Evolutionary conservation across 2,329 filamentous ascomycete genomes (phyloP).

Genomic region (Botrytis cinerea): DNA sequence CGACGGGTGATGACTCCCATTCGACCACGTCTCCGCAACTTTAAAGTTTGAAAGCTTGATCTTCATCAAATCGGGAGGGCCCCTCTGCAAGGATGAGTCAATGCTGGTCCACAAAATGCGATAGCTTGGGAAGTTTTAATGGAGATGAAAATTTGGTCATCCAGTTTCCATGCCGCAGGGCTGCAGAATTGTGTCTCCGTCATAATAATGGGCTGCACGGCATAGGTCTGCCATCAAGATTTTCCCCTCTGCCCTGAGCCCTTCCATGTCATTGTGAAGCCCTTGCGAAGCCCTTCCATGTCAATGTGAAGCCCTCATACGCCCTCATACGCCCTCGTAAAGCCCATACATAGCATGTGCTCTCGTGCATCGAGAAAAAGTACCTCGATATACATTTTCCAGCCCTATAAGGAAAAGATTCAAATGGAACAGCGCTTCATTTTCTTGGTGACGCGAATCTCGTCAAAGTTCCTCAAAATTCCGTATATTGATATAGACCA

Average conservation of each 20-base stretch:
- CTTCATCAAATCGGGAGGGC: not conserved
- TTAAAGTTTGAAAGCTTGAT: constrained; percentile 10
- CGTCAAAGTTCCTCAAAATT: not conserved
- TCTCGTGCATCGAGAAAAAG: not conserved
- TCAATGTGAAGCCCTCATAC: not conserved
- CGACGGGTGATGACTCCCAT: not conserved
- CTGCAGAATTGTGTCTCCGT: not conserved
- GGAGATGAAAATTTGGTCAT: not conserved
- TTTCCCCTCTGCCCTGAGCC: not conserved
- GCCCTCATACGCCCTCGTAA: not conserved
- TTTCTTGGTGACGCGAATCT: not conserved
- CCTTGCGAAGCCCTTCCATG: not conserved
- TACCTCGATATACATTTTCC: not conserved
- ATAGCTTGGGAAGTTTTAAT: not conserved
- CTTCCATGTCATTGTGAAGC: not conserved
- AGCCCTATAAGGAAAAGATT: not conserved
- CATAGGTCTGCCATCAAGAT: not conserved
- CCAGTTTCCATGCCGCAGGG: constrained; percentile 3
- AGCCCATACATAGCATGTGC: not conserved
- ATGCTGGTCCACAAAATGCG: not conserved
- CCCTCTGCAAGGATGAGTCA: constrained; percentile 10
- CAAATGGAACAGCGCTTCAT: not conserved
- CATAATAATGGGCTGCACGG: not conserved
- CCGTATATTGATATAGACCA: not conserved
- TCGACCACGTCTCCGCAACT: constrained; percentile 18